These are phyloP conservation scores for Podaxis pistillaris DNA, from an alignment of 768 basidiomycete genomes.

Conservation along the genomic window DNA sequence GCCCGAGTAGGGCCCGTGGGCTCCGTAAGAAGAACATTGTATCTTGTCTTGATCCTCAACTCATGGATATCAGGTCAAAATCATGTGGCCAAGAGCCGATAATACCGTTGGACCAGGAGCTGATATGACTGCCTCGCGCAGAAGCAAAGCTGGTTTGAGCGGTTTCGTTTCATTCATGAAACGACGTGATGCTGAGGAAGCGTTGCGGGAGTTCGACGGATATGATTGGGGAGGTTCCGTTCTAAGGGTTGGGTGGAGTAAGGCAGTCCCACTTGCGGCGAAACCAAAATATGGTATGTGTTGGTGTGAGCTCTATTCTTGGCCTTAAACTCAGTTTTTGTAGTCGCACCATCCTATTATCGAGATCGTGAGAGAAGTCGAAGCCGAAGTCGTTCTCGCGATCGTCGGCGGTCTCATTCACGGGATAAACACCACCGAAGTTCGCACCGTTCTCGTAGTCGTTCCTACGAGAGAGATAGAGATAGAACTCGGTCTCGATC, in stretches of 20 bases:
- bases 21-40: constrained; percentile 54
- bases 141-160: constrained; percentile 75
- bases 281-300: constrained; percentile 76
- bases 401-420: constrained; percentile 39
- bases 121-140: constrained; percentile 72
- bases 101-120: constrained; percentile 63
- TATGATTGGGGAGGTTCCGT: constrained; percentile 92
- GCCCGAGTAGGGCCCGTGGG: constrained; percentile 91
- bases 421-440: constrained; percentile 36
- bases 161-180: constrained; percentile 99
- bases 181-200: constrained; percentile 85
- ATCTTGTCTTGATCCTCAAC: neutral
- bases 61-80: constrained; percentile 64
- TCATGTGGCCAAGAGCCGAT: constrained; percentile 98
- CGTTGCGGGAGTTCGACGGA: constrained; percentile 88
- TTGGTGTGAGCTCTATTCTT: neutral
- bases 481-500: constrained; percentile 44
- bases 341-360: constrained; percentile 20
- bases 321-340: neutral
- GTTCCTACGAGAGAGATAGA: constrained; percentile 35
- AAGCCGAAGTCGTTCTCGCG: constrained; percentile 39
- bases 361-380: constrained; percentile 24
- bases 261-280: constrained; percentile 84
- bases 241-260: constrained; percentile 94
- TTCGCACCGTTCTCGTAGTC: constrained; percentile 50